Evolutionary conservation across 2,329 filamentous ascomycete species (phyloP), one percentile per base, ranked within the genome.

Genomic region (Hypoxylon sp.): DNA sequence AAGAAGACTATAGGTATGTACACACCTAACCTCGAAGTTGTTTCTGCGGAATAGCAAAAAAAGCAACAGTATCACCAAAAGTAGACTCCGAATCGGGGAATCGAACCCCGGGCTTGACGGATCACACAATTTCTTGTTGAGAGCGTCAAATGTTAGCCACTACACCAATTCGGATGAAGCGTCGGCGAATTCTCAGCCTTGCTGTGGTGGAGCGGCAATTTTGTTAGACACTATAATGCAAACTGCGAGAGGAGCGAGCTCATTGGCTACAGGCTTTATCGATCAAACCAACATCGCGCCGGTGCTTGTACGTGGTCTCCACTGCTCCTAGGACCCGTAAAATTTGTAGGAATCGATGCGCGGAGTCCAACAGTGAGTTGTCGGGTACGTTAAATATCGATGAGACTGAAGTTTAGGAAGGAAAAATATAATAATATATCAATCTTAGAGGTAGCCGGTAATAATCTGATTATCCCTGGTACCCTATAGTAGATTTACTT

Each of bases 1-100:
- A 7, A 42, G n/a, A 1, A 7, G 7, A 27, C 24, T 27, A 5
- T 27, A 27, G 8, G 7, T 42, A 42, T n/a, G n/a, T 19, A 42
- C n/a, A 2, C 7, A 19, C n/a, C n/a, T 42, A 8, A 7, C 39
- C 39, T 42, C n/a, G 17, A 42, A 7, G 6, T 6, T 15, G 19
- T 19, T 42, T 8, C 24, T 5, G 24, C 24, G 24, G 24, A 27
- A 2, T 15, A n/a, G 6, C 8, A 37, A 19, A 53, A 37, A 19
- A 10, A 32, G 11, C 6, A 27, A 10, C 15, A 35, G 6, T 3
- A 13, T 13, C 15, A 7, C 19, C 29, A 29, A 55, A 29, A 50
- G n/a, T 6, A 29, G 6, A 21, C 17, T 56, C 29, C 54, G 54
- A 56, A 47, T 35, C 54, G 31, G 54, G 54, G 54, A 56, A 47